A percentile compares a stretch with the other conserved stretches of the same genome.
These are phyloP conservation scores for Phytophthora vignae DNA, from an alignment of 352 stramenopile genomes.

Conservation along the genomic window DNA sequence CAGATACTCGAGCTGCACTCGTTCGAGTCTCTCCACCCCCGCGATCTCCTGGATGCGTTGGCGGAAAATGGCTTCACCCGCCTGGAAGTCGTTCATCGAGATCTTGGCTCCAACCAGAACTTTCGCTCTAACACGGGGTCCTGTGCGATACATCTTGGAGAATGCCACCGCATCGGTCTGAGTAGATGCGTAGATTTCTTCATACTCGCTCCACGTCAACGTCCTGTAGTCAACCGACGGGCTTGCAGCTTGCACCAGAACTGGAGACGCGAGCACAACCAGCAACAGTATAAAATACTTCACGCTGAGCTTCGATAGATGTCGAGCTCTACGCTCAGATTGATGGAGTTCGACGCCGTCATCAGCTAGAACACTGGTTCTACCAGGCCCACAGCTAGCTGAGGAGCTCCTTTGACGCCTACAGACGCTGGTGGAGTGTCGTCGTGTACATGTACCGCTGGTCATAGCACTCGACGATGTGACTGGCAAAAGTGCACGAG, in stretches of 20 bases:
- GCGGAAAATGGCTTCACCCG: constrained; percentile 25
- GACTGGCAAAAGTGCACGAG: constrained; percentile 7
- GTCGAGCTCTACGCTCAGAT: neutral
- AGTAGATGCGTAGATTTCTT: constrained; percentile 8
- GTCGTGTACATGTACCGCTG: neutral
- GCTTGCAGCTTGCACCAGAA: constrained; percentile 1
- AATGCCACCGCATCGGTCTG: constrained; percentile 1
- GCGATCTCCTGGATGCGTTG: constrained; percentile 27
- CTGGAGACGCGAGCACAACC: neutral
- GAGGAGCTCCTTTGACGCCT: neutral
- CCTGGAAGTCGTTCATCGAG: constrained; percentile 20
- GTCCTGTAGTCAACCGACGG: constrained; percentile 23
- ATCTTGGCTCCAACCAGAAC: constrained; percentile 22
- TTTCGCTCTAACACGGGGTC: constrained; percentile 32
- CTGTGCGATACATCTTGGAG: constrained; percentile 7
- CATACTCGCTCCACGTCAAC: constrained; percentile 24
- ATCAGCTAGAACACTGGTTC: neutral
- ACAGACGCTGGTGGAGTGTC: neutral
- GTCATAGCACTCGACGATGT: constrained; percentile 10
- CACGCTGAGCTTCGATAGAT: neutral
- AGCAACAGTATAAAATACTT: constrained; percentile 12
- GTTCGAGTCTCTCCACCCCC: constrained; percentile 20
- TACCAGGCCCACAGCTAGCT: neutral
- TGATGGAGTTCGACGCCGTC: neutral
- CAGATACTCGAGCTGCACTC: constrained; percentile 33